Conservation (phyloP, 2,329 filamentous ascomycete species). For the Phyllosticta citriasiana region DNA sequence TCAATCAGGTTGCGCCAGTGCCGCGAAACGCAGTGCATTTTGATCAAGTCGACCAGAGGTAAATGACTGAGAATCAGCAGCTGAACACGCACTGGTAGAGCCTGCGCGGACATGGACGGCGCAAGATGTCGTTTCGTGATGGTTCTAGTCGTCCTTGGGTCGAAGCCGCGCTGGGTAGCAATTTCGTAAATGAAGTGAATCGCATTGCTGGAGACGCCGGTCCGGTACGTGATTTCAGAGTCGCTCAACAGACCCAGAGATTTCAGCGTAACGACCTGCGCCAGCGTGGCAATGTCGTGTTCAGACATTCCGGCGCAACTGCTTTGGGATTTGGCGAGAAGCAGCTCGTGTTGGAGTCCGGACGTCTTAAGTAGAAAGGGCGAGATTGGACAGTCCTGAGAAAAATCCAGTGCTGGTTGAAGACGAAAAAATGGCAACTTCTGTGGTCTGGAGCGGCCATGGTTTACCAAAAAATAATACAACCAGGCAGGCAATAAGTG, state of each 20-base stretch:
- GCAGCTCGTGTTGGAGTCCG: background rate
- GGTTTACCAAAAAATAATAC: background rate
- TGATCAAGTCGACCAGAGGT: background rate
- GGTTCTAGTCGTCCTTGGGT: background rate
- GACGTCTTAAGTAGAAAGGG: background rate
- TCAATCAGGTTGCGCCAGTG: background rate
- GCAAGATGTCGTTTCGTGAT: background rate
- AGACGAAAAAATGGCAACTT: background rate
- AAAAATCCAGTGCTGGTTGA: background rate
- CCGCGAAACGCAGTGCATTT: background rate
- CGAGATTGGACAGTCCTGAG: background rate
- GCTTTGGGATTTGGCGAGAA: background rate
- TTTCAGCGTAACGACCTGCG: background rate
- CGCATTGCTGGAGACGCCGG: background rate
- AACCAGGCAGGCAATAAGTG: background rate
- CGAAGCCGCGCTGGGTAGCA: background rate
- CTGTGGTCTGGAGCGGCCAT: background rate
- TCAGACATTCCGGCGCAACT: background rate
- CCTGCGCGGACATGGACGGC: background rate
- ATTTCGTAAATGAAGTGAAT: background rate
- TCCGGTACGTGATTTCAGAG: background rate
- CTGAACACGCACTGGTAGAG: background rate
- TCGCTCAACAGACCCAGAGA: background rate
- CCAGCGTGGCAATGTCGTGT: background rate
- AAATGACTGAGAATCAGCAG: background rate